phyloP scores from a whole-genome alignment of 805 yeast genomes.

The Lachancea fermentati region DNA sequence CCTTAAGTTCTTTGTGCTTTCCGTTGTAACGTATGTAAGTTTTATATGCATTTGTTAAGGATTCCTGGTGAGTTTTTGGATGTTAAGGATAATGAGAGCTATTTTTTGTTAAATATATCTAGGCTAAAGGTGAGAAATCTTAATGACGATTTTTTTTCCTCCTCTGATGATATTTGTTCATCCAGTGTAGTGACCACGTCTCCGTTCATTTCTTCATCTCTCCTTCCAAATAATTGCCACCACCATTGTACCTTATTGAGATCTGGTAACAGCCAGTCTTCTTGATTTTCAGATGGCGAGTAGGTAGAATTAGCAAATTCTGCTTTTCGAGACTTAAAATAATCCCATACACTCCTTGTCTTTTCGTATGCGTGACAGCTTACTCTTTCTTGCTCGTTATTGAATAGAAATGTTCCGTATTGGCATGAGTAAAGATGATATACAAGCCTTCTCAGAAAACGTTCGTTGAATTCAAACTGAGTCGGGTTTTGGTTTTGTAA shows the following conservation, averaged over 20 bases:
- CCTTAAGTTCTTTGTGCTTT: no score
- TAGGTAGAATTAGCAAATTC: slow-evolving; percentile 63
- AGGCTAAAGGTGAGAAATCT: slow-evolving; percentile 18
- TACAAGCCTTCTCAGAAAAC: slow-evolving; percentile 75
- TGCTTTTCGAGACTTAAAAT: slow-evolving; percentile 65
- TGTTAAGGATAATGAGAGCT: not conserved
- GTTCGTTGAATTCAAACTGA: slow-evolving; percentile 79
- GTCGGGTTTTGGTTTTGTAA: slow-evolving; percentile 62
- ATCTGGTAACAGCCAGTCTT: slow-evolving; percentile 46
- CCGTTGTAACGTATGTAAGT: no score
- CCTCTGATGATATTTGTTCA: slow-evolving; percentile 5
- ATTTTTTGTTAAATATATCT: slow-evolving; percentile 23
- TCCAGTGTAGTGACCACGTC: slow-evolving; percentile 1
- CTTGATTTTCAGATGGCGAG: slow-evolving; percentile 15
- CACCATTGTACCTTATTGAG: slow-evolving; percentile 64
- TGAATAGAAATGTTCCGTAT: slow-evolving; percentile 82
- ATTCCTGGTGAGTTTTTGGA: no score
- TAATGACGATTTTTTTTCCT: slow-evolving; percentile 3
- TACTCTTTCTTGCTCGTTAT: slow-evolving; percentile 61
- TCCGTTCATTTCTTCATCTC: slow-evolving; percentile 60
- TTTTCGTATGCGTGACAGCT: slow-evolving; percentile 37
- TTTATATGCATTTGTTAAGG: no score
- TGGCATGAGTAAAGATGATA: slow-evolving; percentile 93
- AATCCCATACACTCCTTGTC: slow-evolving; percentile 89
- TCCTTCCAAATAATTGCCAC: slow-evolving; percentile 77